A percentile compares a stretch with the other conserved stretches of the same genome.
phyloP scores from a whole-genome alignment of 2,329 filamentous ascomycete species.

The Ophiostoma australiae region DNA sequence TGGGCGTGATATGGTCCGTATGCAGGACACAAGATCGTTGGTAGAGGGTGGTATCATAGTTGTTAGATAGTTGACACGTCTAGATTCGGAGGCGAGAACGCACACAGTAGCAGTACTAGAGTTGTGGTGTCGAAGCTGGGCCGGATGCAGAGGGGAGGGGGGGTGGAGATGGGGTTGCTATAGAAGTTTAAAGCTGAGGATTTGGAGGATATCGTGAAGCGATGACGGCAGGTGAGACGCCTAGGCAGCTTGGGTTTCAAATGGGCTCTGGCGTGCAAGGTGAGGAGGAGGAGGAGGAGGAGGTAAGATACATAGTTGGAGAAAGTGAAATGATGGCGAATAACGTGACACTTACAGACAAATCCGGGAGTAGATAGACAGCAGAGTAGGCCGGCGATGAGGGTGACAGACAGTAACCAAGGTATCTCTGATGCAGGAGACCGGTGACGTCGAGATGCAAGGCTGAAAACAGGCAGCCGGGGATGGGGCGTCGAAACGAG shows the following conservation, averaged over 20 bases:
- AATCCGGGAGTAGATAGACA: not conserved
- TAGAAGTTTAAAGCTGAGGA: not conserved
- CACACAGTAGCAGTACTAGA: not conserved
- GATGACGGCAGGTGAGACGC: not conserved
- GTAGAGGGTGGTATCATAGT: not conserved
- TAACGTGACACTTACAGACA: not conserved
- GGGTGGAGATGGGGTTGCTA: not conserved
- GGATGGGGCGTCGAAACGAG: not conserved
- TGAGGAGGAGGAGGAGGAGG: not conserved
- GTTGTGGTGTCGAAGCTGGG: not conserved
- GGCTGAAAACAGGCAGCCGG: slow-evolving; percentile 12
- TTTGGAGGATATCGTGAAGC: not conserved
- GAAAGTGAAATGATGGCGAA: not conserved
- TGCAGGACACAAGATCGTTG: not conserved
- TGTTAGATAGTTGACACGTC: not conserved
- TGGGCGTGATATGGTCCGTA: not conserved
- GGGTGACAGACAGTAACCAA: too few species aligned
- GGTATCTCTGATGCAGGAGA: not conserved
- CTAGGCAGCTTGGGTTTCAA: not conserved
- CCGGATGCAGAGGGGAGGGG: not conserved
- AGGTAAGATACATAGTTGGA: not conserved
- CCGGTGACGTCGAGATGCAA: slow-evolving; percentile 15
- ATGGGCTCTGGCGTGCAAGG: not conserved
- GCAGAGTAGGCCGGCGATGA: not conserved
- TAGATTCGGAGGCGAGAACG: not conserved